Conservation (phyloP, 768 basidiomycete genomes). For the Wakefieldia striispora region DNA sequence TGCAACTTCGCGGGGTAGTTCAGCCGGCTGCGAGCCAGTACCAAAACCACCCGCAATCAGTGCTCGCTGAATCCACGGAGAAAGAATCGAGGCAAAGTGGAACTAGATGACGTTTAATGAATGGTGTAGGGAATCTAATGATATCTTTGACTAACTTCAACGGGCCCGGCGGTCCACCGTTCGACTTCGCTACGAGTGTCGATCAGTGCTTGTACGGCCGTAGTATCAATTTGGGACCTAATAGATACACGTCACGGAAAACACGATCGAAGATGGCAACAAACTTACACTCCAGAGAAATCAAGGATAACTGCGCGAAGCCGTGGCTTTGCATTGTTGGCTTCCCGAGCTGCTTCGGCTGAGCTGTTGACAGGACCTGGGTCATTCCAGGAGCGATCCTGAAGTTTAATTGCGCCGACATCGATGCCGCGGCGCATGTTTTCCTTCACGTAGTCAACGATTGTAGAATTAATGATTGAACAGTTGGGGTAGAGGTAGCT, state of each 20-base stretch:
- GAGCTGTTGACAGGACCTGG: constrained; percentile 63
- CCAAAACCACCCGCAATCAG: constrained; percentile 92
- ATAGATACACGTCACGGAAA: constrained; percentile 1
- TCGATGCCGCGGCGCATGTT: constrained; percentile 77
- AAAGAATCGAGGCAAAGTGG: constrained; percentile 90
- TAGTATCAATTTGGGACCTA: constrained; percentile 88
- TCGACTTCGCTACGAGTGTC: constrained; percentile 89
- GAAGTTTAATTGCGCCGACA: constrained; percentile 54
- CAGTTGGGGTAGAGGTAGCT: constrained; percentile 85
- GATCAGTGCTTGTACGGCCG: constrained; percentile 86
- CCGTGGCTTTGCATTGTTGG: constrained; percentile 56
- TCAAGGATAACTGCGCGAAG: constrained; percentile 90
- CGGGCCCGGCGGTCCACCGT: constrained; percentile 73
- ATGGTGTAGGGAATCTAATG: background rate
- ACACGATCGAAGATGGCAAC: background rate
- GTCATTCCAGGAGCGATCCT: constrained; percentile 94
- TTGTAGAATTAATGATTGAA: constrained; percentile 59
- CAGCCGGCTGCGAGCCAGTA: constrained; percentile 44
- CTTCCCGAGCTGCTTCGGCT: constrained; percentile 44
- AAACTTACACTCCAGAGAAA: constrained; percentile 70
- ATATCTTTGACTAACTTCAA: constrained; percentile 51
- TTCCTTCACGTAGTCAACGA: constrained; percentile 81
- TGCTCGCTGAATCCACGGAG: constrained; percentile 91
- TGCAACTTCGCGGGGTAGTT: constrained; percentile 62
- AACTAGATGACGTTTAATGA: constrained; percentile 50